A percentile compares a stretch with the other conserved stretches of the same genome.
Conservation (phyloP, 1,139 yeast species). For the Meyerozyma guilliermondii region DNA sequence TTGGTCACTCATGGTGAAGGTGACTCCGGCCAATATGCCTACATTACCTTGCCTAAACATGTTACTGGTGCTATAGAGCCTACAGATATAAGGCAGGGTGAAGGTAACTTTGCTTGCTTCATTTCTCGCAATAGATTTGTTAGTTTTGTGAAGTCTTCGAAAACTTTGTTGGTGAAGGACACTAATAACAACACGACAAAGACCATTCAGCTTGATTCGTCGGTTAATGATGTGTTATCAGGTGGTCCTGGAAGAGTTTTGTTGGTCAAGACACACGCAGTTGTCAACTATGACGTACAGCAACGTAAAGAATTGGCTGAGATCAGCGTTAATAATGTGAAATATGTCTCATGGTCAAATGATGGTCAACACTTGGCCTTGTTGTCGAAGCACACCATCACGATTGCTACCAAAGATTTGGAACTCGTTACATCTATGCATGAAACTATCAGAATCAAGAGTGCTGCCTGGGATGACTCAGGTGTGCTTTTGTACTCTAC, state of each 20-base stretch:
- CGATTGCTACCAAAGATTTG: conserved; percentile 76
- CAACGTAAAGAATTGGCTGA: conserved; percentile 79
- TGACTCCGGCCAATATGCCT: conserved; percentile 59
- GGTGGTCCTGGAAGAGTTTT: conserved; percentile 85
- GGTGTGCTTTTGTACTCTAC: conserved; percentile 92
- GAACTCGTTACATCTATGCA: conserved; percentile 82
- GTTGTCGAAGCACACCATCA: conserved; percentile 87
- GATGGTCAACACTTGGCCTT: conserved; percentile 89
- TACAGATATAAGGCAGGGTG: conserved; percentile 69
- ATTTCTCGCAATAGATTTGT: conserved; percentile 94
- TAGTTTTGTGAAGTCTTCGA: conserved; percentile 61
- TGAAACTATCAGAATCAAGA: conserved; percentile 94
- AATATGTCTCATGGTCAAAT: conserved; percentile 83
- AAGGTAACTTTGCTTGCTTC: conserved; percentile 81
- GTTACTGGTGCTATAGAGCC: conserved; percentile 93
- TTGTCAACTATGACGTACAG: conserved; percentile 85
- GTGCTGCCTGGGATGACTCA: conserved; percentile 97
- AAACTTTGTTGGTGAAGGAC: conserved; percentile 76
- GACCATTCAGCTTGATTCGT: conserved; percentile 67
- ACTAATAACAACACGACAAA: conserved; percentile 78
- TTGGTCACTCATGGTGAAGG: conserved; percentile 77
- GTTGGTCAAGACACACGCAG: conserved; percentile 65
- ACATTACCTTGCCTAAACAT: conserved; percentile 77
- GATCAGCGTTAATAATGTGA: conserved; percentile 70
- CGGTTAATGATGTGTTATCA: conserved; percentile 65